Evolutionary conservation across 495 filamentous ascomycete genomes (phyloP).

Genomic region (Usnea hakonensis): DNA sequence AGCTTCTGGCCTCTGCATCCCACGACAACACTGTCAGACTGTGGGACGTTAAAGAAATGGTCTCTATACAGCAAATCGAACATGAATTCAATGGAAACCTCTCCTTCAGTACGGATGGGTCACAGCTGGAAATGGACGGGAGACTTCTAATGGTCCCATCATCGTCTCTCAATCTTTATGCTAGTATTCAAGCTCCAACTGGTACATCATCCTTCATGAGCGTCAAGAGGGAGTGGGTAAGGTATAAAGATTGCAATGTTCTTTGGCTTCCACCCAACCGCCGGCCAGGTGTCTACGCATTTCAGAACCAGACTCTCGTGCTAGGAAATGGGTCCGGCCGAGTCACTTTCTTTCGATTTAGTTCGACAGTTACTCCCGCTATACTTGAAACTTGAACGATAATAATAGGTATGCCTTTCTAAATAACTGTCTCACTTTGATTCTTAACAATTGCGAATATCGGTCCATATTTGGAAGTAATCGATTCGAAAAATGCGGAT

Average conservation of each 20-base stretch:
- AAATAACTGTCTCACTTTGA: too few species aligned
- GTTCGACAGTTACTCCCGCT: background rate
- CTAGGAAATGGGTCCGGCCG: slow-evolving; percentile 8
- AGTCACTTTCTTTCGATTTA: slow-evolving; percentile 3
- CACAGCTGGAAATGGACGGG: background rate
- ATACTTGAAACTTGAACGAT: too few species aligned
- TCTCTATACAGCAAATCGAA: too few species aligned
- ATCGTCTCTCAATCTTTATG: background rate
- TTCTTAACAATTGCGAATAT: too few species aligned
- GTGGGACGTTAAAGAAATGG: slow-evolving; percentile 25
- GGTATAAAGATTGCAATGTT: background rate
- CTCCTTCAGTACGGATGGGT: background rate
- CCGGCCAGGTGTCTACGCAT: background rate
- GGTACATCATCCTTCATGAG: background rate
- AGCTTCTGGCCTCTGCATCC: background rate
- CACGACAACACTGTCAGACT: slow-evolving; percentile 14
- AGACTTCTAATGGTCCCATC: background rate
- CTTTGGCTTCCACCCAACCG: slow-evolving; percentile 3
- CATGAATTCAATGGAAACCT: background rate
- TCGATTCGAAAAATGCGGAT: background rate
- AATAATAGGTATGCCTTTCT: too few species aligned
- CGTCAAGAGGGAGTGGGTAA: background rate
- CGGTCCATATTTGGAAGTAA: too few species aligned
- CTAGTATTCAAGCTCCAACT: background rate
- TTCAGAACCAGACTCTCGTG: background rate